A percentile compares a stretch with the other conserved stretches of the same genome.
These are phyloP conservation scores for Clarireedia monteithiana DNA, from an alignment of 2,329 filamentous ascomycete genomes.

Conservation along the genomic window DNA sequence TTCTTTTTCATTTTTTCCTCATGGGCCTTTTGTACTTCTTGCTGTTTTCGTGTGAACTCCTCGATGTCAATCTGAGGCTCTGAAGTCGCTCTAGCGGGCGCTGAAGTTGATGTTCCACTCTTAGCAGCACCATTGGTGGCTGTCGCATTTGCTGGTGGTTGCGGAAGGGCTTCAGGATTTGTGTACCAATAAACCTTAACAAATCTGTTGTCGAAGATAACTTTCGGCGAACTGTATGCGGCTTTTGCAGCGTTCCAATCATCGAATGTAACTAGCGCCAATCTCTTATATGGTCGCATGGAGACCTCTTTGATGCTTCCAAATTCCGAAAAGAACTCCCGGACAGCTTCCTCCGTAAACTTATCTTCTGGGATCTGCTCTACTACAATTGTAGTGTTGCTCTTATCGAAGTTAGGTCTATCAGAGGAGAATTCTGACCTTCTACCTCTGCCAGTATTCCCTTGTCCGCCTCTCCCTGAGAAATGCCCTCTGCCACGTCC, in stretches of 20 bases:
- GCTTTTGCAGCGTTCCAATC: conserved; percentile 58
- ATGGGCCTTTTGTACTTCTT: conserved; percentile 61
- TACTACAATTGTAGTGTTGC: conserved; percentile 63
- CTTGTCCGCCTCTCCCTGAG: conserved; percentile 21
- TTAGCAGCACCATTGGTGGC: conserved; percentile 23
- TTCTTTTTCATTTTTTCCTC: conserved; percentile 58
- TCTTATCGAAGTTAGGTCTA: conserved; percentile 53
- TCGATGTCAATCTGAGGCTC: conserved; percentile 56
- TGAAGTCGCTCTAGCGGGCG: conserved; percentile 16
- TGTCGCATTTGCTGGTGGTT: conserved; percentile 24
- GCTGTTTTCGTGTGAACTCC: conserved; percentile 60
- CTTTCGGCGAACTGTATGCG: conserved; percentile 70
- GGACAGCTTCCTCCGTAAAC: conserved; percentile 57
- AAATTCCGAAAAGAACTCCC: conserved; percentile 64
- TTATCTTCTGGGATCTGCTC: conserved; percentile 70
- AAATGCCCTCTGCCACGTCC: conserved; percentile 28
- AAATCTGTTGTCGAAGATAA: conserved; percentile 78
- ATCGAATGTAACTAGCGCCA: conserved; percentile 64
- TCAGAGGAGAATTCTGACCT: conserved; percentile 54
- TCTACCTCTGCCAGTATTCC: conserved; percentile 19
- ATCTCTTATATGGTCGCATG: conserved; percentile 56
- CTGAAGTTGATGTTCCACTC: conserved; percentile 22
- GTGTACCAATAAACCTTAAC: conserved; percentile 78
- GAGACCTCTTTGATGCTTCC: conserved; percentile 56
- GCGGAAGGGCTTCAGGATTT: conserved; percentile 34